Conservation (phyloP, 441 rosid species). For the Caryocar brasiliense region DNA sequence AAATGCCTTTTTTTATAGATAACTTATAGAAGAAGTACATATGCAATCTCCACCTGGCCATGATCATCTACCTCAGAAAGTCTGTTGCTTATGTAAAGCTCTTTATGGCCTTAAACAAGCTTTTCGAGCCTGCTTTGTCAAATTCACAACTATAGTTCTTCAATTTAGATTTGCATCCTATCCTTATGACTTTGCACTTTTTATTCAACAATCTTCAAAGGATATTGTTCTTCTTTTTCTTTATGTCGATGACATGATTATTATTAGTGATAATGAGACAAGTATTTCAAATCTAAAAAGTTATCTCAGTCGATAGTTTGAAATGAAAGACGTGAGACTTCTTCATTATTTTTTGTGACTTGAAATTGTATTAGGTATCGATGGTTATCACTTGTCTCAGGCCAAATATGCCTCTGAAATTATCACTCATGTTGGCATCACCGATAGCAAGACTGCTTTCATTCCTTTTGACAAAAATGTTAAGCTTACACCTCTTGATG, state of each 20-base stretch:
- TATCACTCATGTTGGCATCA: background rate
- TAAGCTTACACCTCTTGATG: background rate
- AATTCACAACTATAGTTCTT: background rate
- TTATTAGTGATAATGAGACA: background rate
- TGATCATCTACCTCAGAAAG: background rate
- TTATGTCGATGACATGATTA: too few relatives aligned
- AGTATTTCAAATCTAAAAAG: too few relatives aligned
- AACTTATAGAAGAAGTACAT: too few relatives aligned
- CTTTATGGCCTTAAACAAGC: background rate
- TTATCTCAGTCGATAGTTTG: background rate
- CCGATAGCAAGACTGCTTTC: background rate
- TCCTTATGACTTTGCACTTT: background rate
- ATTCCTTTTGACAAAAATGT: background rate
- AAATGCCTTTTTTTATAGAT: too few relatives aligned
- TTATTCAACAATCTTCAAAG: background rate
- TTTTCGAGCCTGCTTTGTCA: background rate
- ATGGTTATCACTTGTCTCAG: background rate
- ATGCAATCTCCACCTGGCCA: too few relatives aligned
- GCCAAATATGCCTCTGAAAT: background rate
- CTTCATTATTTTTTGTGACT: background rate
- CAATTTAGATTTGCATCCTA: background rate
- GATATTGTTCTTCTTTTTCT: background rate
- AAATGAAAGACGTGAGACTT: background rate
- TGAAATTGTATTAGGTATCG: background rate
- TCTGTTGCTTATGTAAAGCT: background rate